Conservation (phyloP, 2,329 filamentous ascomycete species). For the Pseudogymnoascus sp. region DNA sequence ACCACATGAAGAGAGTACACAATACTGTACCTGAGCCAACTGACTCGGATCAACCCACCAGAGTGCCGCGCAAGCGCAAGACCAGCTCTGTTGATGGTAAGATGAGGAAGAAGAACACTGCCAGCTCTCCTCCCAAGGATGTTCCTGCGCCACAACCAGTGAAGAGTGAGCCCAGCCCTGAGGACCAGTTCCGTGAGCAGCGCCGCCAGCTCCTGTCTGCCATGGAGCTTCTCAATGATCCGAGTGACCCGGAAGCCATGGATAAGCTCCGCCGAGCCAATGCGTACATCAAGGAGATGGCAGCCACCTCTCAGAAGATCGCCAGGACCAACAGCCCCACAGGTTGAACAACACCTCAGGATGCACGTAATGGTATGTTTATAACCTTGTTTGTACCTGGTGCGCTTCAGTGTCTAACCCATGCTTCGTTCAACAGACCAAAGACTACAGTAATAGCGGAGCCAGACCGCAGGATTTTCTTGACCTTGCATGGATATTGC, state of each 20-base stretch:
- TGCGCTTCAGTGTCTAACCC: conserved; percentile 1
- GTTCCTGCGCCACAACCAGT: background rate
- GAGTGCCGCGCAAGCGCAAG: conserved; percentile 9
- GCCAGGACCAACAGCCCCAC: conserved; percentile 8
- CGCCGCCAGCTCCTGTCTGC: background rate
- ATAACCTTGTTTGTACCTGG: background rate
- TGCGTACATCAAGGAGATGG: conserved; percentile 7
- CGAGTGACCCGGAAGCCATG: conserved; percentile 5
- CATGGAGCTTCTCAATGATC: conserved; percentile 8
- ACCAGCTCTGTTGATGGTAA: conserved; percentile 10
- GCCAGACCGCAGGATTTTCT: conserved; percentile 11
- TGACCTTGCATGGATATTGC: conserved; percentile 10
- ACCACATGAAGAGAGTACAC: conserved; percentile 96
- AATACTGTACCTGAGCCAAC: conserved; percentile 38
- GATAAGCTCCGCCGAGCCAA: background rate
- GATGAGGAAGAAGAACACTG: conserved; percentile 10
- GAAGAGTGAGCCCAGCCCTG: background rate
- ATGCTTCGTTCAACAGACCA: conserved; percentile 5
- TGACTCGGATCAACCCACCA: conserved; percentile 3
- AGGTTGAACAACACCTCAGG: background rate
- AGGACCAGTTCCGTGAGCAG: conserved; percentile 6
- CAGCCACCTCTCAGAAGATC: background rate
- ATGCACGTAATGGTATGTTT: conserved; percentile 5
- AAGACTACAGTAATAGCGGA: conserved; percentile 11
- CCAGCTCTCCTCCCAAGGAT: conserved; percentile 8